Evolutionary conservation across 306 rosid species (phyloP).

Genomic region (Quercus bicolor): DNA sequence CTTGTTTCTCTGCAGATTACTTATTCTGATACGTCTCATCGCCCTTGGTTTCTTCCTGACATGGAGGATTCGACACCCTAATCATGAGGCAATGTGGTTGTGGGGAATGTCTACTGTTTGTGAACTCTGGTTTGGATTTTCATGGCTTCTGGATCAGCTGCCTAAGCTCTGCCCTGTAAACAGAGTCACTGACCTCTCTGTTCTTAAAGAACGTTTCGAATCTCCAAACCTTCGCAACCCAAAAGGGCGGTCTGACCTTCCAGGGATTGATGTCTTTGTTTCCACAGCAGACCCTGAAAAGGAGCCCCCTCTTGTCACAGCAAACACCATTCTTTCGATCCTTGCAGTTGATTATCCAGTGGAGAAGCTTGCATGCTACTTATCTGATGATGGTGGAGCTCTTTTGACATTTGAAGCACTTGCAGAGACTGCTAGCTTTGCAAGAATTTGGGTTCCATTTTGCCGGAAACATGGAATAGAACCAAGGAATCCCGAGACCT

Average conservation of each 20-base stretch:
- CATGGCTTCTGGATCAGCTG: constrained; percentile 82
- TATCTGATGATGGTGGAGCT: constrained; percentile 90
- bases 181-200: constrained; percentile 72
- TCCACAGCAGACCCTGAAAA: constrained; percentile 89
- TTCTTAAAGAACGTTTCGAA: constrained; percentile 66
- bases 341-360: constrained; percentile 82
- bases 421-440: constrained; percentile 83
- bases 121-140: constrained; percentile 83
- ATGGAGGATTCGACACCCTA: constrained; percentile 80
- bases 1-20: constrained; percentile 42
- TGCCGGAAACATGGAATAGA: constrained; percentile 69
- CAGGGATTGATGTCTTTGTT: constrained; percentile 81
- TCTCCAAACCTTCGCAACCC: constrained; percentile 76
- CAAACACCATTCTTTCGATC: constrained; percentile 82
- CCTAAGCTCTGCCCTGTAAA: constrained; percentile 86
- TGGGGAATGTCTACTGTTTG: constrained; percentile 86
- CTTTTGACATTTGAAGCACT: constrained; percentile 78
- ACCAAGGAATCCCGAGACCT: constrained; percentile 82
- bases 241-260: constrained; percentile 78
- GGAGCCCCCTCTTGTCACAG: constrained; percentile 85
- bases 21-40: constrained; percentile 55
- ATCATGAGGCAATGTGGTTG: constrained; percentile 78
- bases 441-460: constrained; percentile 80
- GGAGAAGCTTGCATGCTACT: constrained; percentile 78
- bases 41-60: constrained; percentile 73